Evolutionary conservation across 768 basidiomycete genomes (phyloP), one percentile per base, ranked within the genome.

Genomic region (Hypsizygus marmoreus): DNA sequence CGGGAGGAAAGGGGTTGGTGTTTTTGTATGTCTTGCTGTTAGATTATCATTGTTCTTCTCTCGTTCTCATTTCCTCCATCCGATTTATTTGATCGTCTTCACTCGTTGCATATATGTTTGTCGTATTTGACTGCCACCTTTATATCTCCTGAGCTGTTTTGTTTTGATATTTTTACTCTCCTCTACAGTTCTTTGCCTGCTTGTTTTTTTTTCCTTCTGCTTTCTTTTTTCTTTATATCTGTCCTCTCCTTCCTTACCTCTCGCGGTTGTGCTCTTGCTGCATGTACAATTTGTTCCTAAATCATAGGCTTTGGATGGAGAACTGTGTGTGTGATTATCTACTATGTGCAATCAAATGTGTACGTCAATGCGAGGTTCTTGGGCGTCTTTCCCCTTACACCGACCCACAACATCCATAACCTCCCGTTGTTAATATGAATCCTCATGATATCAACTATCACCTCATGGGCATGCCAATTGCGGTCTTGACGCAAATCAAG

Each of bases 291-390:
- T 38, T 49, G 52, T 45, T n/a, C 43, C 40, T 54, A 46, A 49
- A 52, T 54, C 55, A 49, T 51, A 52, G 40, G 50, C 45, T 55
- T 46, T 55, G 55, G 58, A 59, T 56, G 55, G 53, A 56, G 47
- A 46, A n/a, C n/a, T n/a, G n/a, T n/a, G n/a, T n/a, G n/a, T n/a
- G n/a, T n/a, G n/a, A n/a, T n/a, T n/a, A n/a, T n/a, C n/a, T n/a
- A n/a, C n/a, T n/a, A n/a, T n/a, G n/a, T n/a, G n/a, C n/a, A n/a
- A n/a, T n/a, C n/a, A n/a, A n/a, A n/a, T n/a, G n/a, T n/a, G n/a
- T n/a, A n/a, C n/a, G n/a, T n/a, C n/a, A n/a, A n/a, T n/a, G n/a
- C n/a, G n/a, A n/a, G n/a, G n/a, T n/a, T n/a, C n/a, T n/a, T n/a
- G n/a, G n/a, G n/a, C n/a, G n/a, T n/a, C n/a, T n/a, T n/a, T n/a